Percentiles rank a stretch among this genome's conserved stretches.
Conservation (phyloP, 768 basidiomycete species). For the Artomyces pyxidatus region DNA sequence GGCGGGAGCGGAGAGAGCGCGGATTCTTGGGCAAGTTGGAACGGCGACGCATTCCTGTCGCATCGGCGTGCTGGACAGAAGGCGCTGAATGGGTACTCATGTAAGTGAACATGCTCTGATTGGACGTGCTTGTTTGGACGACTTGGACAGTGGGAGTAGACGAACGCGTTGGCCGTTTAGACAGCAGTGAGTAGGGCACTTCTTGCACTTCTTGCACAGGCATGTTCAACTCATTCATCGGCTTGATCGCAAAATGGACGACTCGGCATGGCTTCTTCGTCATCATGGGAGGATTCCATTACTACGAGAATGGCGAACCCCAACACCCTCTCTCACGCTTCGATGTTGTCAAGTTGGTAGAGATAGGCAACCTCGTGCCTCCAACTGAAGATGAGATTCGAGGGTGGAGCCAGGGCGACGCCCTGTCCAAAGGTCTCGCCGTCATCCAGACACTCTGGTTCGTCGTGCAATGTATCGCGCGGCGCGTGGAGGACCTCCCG, state of each 20-base stretch:
- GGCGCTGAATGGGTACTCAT: too few species aligned
- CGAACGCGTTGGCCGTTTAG: neutral
- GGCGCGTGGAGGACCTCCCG: neutral
- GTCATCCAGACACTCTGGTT: neutral
- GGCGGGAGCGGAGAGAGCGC: too few species aligned
- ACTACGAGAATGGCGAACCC: neutral
- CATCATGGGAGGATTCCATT: neutral
- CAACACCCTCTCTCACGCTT: neutral
- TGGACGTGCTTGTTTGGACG: too few species aligned
- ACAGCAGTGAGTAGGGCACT: neutral
- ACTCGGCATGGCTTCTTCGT: neutral
- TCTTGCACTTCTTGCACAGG: neutral
- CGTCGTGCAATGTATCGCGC: neutral
- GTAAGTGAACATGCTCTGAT: too few species aligned
- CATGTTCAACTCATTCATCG: too few species aligned
- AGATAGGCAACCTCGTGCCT: neutral
- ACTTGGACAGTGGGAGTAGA: neutral
- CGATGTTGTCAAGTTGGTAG: neutral
- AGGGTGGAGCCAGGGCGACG: neutral
- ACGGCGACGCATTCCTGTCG: too few species aligned
- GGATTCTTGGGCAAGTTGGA: too few species aligned
- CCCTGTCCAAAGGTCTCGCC: neutral
- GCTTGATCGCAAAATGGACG: neutral
- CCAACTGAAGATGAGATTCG: neutral
- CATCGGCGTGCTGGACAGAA: too few species aligned